These are phyloP conservation scores for Talaromyces pinophilus DNA, from an alignment of 2,329 filamentous ascomycete genomes.

Conservation along the genomic window DNA sequence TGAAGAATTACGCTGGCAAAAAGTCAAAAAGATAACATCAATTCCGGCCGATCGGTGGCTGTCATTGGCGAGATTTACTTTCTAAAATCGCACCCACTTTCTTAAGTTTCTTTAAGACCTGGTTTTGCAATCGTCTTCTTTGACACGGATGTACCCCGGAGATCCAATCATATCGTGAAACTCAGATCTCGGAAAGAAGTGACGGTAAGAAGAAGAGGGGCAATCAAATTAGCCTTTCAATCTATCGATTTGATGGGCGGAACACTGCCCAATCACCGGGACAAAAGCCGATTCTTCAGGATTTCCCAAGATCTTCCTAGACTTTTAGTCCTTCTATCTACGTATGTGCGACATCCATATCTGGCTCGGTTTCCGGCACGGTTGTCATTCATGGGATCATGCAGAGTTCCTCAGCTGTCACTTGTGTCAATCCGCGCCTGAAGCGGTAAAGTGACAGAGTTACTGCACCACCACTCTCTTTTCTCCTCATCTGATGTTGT, in stretches of 20 bases:
- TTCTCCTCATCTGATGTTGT: neutral
- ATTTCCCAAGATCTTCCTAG: neutral
- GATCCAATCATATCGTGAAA: neutral
- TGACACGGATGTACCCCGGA: neutral
- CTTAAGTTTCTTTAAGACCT: neutral
- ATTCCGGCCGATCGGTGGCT: constrained; percentile 8
- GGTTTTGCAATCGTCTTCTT: neutral
- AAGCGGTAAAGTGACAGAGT: neutral
- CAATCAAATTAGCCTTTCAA: neutral
- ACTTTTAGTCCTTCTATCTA: neutral
- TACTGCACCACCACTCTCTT: neutral
- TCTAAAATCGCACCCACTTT: neutral
- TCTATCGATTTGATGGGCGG: neutral
- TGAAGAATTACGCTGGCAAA: neutral
- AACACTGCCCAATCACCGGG: neutral
- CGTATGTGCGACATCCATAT: neutral
- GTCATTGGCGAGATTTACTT: constrained; percentile 11
- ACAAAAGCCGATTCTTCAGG: neutral
- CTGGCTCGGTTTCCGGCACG: neutral
- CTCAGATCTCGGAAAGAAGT: neutral
- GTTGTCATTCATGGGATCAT: neutral
- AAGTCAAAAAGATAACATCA: neutral
- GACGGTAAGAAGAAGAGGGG: neutral
- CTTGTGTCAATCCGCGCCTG: neutral
- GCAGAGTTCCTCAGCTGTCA: neutral